Conservation (phyloP, 148 eudicot species). For the Vaccinium myrtillus region DNA sequence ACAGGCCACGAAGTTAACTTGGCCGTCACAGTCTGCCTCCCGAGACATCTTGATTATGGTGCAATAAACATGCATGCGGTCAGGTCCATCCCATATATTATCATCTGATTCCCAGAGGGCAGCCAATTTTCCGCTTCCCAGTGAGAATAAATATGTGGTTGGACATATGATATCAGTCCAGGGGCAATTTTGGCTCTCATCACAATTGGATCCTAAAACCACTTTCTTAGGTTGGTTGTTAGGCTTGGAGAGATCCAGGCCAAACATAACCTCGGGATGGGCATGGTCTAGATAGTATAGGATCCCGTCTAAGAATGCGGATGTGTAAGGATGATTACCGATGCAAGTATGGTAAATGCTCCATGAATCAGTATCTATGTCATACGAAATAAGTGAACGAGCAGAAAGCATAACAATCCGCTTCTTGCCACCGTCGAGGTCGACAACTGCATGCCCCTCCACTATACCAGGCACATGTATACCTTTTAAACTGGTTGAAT, state of each 20-base stretch:
- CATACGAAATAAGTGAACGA: not conserved
- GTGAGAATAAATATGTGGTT: not conserved
- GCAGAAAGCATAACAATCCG: not conserved
- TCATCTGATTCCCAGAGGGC: not conserved
- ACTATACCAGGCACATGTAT: not conserved
- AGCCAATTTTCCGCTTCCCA: not conserved
- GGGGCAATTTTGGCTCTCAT: not conserved
- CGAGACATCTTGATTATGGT: not conserved
- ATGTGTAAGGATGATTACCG: not conserved
- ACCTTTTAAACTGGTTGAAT: not conserved
- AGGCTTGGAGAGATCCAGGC: not conserved
- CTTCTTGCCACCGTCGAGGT: not conserved
- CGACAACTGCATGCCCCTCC: not conserved
- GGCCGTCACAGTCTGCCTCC: no score
- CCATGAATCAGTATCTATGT: not conserved
- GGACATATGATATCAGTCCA: no score
- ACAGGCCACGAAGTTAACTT: not conserved
- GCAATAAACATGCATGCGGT: not conserved
- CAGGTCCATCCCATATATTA: not conserved
- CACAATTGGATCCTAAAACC: not conserved
- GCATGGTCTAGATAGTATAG: not conserved
- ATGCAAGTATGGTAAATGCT: not conserved
- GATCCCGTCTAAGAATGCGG: not conserved
- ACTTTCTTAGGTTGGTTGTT: not conserved
- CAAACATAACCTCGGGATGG: not conserved